A percentile compares a stretch with the other conserved stretches of the same genome.
phyloP scores from a whole-genome alignment of 1,139 yeast species.

The Candida smagusa region DNA sequence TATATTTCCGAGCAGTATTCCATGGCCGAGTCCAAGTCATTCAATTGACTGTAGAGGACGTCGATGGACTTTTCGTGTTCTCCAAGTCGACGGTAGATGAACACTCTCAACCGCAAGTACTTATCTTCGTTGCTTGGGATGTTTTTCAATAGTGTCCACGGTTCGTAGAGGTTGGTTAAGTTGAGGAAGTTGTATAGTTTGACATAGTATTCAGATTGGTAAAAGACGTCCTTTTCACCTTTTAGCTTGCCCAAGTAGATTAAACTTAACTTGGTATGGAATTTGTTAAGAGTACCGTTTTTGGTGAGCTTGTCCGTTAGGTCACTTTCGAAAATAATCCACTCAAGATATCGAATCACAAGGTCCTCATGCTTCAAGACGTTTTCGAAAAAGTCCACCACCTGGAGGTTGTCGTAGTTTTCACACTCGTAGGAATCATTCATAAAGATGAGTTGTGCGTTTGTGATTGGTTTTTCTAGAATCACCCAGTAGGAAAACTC shows the following conservation, averaged over 20 bases:
- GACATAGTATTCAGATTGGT: slow-evolving; percentile 18
- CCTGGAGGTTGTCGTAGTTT: slow-evolving; percentile 50
- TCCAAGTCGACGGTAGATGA: slow-evolving; percentile 57
- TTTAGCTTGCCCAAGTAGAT: slow-evolving; percentile 47
- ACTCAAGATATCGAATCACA: slow-evolving; percentile 60
- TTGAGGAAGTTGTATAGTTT: slow-evolving; percentile 40
- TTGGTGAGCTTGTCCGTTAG: slow-evolving; percentile 35
- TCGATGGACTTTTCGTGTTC: slow-evolving; percentile 65
- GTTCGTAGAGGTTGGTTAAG: slow-evolving; percentile 38
- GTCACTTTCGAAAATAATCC: slow-evolving; percentile 43
- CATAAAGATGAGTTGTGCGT: slow-evolving; percentile 58
- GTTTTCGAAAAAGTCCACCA: slow-evolving; percentile 45
- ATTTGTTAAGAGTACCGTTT: slow-evolving; percentile 29
- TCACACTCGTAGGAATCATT: slow-evolving; percentile 64
- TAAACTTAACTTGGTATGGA: slow-evolving; percentile 54
- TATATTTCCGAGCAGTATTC: slow-evolving; percentile 57
- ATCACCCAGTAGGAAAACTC: slow-evolving; percentile 60
- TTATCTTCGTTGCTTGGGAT: slow-evolving; percentile 36
- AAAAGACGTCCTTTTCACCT: slow-evolving; percentile 14
- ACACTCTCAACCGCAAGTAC: slow-evolving; percentile 47
- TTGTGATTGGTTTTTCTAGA: slow-evolving; percentile 22
- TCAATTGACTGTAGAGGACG: slow-evolving; percentile 56
- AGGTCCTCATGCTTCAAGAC: slow-evolving; percentile 27
- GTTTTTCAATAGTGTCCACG: slow-evolving; percentile 40
- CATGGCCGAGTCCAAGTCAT: slow-evolving; percentile 57